Evolutionary conservation across 2,329 filamentous ascomycete genomes (phyloP).

Genomic region (Cordyceps tenuipes): DNA sequence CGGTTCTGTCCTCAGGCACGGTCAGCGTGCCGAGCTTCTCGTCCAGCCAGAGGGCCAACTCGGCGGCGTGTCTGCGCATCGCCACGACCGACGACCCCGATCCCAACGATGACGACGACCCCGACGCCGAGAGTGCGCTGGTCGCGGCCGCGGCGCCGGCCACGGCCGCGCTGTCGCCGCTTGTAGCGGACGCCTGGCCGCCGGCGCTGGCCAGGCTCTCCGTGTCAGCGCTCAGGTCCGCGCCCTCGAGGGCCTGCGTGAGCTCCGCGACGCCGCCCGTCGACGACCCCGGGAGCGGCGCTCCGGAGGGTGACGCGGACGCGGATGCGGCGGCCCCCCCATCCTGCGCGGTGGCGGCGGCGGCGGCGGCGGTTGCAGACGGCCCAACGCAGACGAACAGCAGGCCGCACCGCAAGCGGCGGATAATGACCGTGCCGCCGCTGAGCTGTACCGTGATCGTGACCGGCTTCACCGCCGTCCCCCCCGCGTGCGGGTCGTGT

Average conservation of each 20-base stretch:
- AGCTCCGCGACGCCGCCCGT: constrained; percentile 15
- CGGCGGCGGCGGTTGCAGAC: not conserved
- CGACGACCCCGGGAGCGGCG: not conserved
- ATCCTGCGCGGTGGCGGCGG: no score
- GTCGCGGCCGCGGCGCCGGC: constrained; percentile 25
- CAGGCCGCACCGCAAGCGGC: constrained; percentile 48
- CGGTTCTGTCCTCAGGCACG: constrained; percentile 45
- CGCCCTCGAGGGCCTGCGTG: constrained; percentile 16
- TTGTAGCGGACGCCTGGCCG: constrained; percentile 35
- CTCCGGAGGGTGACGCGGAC: constrained; percentile 13
- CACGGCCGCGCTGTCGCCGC: constrained; percentile 11
- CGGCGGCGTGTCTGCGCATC: constrained; percentile 48
- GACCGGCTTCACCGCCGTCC: constrained; percentile 24
- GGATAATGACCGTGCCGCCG: constrained; percentile 50
- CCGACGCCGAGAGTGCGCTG: not conserved
- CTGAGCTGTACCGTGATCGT: constrained; percentile 52
- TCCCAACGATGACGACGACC: not conserved
- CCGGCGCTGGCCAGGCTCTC: constrained; percentile 40
- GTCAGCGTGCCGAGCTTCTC: constrained; percentile 46
- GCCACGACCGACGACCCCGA: constrained; percentile 38
- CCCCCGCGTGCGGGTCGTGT: constrained; percentile 9
- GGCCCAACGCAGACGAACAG: constrained; percentile 54
- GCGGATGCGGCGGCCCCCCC: no score
- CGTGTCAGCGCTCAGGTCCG: constrained; percentile 26
- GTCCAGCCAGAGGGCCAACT: constrained; percentile 52